Base-by-base conservation (phyloP, 768 basidiomycete genomes). In the Lentinula lateritia region DNA sequence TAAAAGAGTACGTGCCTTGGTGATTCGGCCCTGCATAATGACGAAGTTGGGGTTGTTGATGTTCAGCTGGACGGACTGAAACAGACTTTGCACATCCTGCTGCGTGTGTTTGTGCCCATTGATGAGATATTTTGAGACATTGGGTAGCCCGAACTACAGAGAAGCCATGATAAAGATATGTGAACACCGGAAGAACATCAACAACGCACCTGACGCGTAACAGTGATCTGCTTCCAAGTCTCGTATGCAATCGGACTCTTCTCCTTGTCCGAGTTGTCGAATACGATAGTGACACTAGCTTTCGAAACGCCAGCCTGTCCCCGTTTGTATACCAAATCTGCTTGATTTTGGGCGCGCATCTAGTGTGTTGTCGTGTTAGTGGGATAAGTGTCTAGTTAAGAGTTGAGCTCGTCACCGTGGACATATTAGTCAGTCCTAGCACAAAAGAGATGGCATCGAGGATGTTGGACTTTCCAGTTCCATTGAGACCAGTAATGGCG, bases 21-120 rank as follows among this genome's bases (percentile, higher is more conserved):
- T 99, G 71, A 99, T 99, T 54, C 95, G 92, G 34, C 97, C 96
- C 75, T 99, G 97, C 96, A 98, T 98, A 72, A 98, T 98, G 62
- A 99, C 82, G 77, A 98, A 98, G 72, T 98, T 98, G 48, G 97
- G 97, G 74, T 98, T 98, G 76, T 98, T 99, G 82, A 99, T 98
- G 71, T 98, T 98, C 65, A 99, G 84, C 72, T 97, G 95, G 0
- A 99, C 95, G 43, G 92, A 89, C 71, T 98, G 97, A 69, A 99
- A 98, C 13, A 98, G 80, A 34, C 87, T 90, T 68, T 97, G 97
- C 0, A 99, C 83, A 1, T 78, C 80, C 58, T 90, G 85, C 65
- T 97, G 93, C 3, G 86, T 85, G 3, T 94, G 80, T 68, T 95
- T 97, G 78, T 98, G 97, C 0, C 97, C 97, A 65, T 98, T 98